Base-by-base conservation (phyloP, 2,329 filamentous ascomycete genomes). In the Sporothrix inflata region DNA sequence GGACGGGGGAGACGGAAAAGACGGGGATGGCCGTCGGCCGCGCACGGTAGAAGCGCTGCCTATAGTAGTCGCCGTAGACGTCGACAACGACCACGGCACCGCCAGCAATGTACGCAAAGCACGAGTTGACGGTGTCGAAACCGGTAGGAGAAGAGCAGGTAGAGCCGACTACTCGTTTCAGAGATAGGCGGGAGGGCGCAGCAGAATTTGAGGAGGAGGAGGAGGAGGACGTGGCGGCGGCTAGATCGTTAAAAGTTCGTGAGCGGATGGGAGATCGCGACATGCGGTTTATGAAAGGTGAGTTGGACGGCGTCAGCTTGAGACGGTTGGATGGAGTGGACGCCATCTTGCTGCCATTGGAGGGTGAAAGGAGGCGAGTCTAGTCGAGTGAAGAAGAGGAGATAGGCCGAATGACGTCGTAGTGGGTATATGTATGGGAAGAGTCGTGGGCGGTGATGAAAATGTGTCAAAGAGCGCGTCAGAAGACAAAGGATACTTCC, bases 21-120 rank as follows among this genome's bases (percentile, higher is more conserved):
- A 88, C 74, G 79, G 94, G 92, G 53, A 92, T 81, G 6, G 93
- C 92, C 27, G 90, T 89, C 12, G 94, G 94, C 42, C 93, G 89
- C 53, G 95, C 96, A 78, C 94, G 90, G 83, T 93, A 98, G 84
- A 98, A 98, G 73, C 94, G 91, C 80, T 98, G 95, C 1, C 87
- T 87, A 78, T 87, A 88, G 68, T 84, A 81, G 78, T 92, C 85
- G 69, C 90, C 88, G 75, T 93, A 89, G 69, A 98, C 85, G 76
- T 92, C 90, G 8, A 94, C 93, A 21, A 98, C 89, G 0, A 99
- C 93, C n/a, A 94, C 95, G 57, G 95, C 94, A 11, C 94, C 96
- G 71, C 96, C 96, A 9, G 96, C 95, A 75, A 94, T 94, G 80
- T 97, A 96, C 71, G 94, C 94, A 81, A 98, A 97, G 68, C 87